A percentile compares a stretch with the other conserved stretches of the same genome.
These are phyloP conservation scores for Cystobasidium slooffiae DNA, from an alignment of 1,284 basidiomycete genomes.

Conservation along the genomic window DNA sequence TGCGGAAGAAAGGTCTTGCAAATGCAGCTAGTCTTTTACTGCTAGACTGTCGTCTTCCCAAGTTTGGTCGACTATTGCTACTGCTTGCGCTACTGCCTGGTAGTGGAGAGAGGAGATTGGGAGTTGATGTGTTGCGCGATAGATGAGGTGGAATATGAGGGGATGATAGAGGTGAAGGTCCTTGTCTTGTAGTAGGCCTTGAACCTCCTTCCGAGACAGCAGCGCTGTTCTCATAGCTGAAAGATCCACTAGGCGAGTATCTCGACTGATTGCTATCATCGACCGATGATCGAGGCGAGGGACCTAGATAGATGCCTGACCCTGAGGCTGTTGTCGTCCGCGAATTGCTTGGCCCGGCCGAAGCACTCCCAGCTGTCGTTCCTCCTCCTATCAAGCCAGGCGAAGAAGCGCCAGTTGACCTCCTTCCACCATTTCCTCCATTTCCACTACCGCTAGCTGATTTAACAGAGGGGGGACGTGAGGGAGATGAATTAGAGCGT, in stretches of 20 bases:
- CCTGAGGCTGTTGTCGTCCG: not conserved
- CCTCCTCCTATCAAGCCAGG: not conserved
- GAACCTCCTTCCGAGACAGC: not conserved
- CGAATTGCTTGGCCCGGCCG: no score
- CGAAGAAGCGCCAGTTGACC: not conserved
- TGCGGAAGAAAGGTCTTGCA: slow-evolving; percentile 31
- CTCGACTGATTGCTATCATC: slow-evolving; percentile 10
- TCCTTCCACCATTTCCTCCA: no score
- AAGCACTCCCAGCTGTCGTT: not conserved
- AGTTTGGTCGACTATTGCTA: not conserved
- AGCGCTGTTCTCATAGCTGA: not conserved
- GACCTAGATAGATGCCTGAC: not conserved
- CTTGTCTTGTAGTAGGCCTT: not conserved
- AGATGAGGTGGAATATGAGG: not conserved
- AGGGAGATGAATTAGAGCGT: slow-evolving; percentile 7
- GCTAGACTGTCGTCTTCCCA: slow-evolving; percentile 32
- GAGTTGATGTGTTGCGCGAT: not conserved
- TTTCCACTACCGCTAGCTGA: not conserved
- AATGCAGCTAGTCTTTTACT: slow-evolving; percentile 23
- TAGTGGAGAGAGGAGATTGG: slow-evolving; percentile 10
- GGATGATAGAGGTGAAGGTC: slow-evolving; percentile 8
- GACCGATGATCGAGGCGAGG: not conserved
- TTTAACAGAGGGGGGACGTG: slow-evolving; percentile 10
- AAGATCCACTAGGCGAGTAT: slow-evolving; percentile 18
- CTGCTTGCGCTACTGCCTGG: slow-evolving; percentile 4